phyloP scores from a whole-genome alignment of 2,329 filamentous ascomycete genomes.

The Apiospora arundinis region DNA sequence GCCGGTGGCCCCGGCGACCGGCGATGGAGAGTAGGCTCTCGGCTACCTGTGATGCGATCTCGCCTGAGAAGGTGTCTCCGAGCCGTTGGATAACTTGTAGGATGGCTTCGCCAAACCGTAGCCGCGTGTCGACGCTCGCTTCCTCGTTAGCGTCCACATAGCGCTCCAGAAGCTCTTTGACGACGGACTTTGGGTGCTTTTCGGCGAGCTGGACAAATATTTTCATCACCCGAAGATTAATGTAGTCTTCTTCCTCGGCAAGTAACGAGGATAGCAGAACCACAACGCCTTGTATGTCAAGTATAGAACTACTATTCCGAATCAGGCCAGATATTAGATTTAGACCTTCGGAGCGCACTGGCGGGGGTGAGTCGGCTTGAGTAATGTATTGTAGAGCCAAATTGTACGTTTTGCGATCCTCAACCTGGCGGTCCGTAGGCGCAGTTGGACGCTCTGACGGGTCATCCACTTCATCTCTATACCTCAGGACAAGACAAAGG shows the following conservation, averaged over 20 bases:
- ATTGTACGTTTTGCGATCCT: constrained; percentile 67
- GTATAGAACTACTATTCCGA: constrained; percentile 56
- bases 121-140: constrained; percentile 65
- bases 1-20: constrained; percentile 66
- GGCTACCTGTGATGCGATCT: constrained; percentile 56
- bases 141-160: constrained; percentile 70
- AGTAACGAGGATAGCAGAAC: constrained; percentile 70
- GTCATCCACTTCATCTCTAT: constrained; percentile 60
- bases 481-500: constrained; percentile 60
- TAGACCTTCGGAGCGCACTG: constrained; percentile 70
- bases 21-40: constrained; percentile 69
- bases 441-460: constrained; percentile 44
- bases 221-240: constrained; percentile 72
- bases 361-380: constrained; percentile 65
- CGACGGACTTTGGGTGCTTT: constrained; percentile 66
- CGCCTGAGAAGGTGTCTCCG: constrained; percentile 60
- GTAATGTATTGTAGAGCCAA: constrained; percentile 70
- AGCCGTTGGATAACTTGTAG: constrained; percentile 68
- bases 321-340: constrained; percentile 66
- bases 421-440: constrained; percentile 55
- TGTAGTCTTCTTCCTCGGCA: constrained; percentile 72
- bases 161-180: constrained; percentile 68
- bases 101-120: constrained; percentile 73
- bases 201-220: constrained; percentile 67
- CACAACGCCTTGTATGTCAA: constrained; percentile 71